Base-by-base conservation (phyloP, 441 rosid genomes). In the Gossypium davidsonii region DNA sequence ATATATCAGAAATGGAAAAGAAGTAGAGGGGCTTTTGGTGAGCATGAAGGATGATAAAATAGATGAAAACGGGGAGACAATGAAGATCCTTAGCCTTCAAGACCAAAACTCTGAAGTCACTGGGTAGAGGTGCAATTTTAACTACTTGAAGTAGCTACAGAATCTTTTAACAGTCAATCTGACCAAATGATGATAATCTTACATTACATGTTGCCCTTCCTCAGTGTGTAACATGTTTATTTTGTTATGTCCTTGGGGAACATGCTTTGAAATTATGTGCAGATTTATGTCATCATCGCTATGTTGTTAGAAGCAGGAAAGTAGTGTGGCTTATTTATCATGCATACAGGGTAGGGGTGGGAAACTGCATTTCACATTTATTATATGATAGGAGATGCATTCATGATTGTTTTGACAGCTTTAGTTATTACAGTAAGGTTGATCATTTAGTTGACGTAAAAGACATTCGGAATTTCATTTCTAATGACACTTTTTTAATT, bases 1-100 rank as follows among this genome's bases (percentile, higher is more conserved):
- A 14, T 71, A 71, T 65, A 51, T 42, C 42, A 83, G 85, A 79
- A 20, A 52, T 49, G 84, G 89, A 56, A 77, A 77, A 71, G 72
- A 79, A 52, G 77, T 78, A 4, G 73, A 75, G 34, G 56, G 68
- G 51, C 67, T 77, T 63, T 25, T 74, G 74, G 74, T 69, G 69
- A 51, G 66, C 46, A 76, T 79, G 84, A 81, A 76, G 69, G 65
- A 73, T 6, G 79, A 75, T 31, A 1, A 69, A 23, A 67, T 70
- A 66, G 72, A 72, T 4, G 75, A 64, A 57, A 81, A 80, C 9
- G 74, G 77, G 58, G 81, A 60, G 65, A 80, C 71, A n/a, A 55
- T 73, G 70, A 71, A 48, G 66, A 74, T 78, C 26, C 84, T 86
- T 64, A 18, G 62, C 62, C 69, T 48, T 42, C 48, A 34, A 73